Base-by-base conservation (phyloP, 176 grass and related monocot genomes). In the maize (Zea mays) region DNA sequence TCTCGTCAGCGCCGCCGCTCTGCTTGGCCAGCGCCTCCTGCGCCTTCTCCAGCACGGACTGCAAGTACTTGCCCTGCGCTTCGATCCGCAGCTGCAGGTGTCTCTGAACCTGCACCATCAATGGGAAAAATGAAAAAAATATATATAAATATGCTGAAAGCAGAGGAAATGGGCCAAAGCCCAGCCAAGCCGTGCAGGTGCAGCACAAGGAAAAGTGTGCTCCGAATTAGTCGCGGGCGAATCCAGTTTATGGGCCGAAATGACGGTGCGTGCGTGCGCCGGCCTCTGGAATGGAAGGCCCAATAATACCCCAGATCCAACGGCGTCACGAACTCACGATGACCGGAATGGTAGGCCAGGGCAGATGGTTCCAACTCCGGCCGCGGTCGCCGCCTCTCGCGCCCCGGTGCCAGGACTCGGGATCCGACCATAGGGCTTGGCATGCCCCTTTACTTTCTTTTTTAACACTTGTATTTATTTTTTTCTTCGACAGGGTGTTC, bases 31-130 rank as follows among this genome's bases (percentile, higher is more conserved):
- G 88, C 49, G 91, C 90, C 69, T 94, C 95, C 73, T 94, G 91
- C 43, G 95, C 95, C 85, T 94, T 98, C 68, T 98, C 89, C 75
- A 98, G 82, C 81, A 98, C 87, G n/a, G 91, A 94, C 75, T 94
- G 95, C 60, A 98, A 82, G 67, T 98, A 98, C 69, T 86, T 94
- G 16, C 91, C 91, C 77, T 98, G 95, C 66, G 95, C 95, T 79
- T 98, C 95, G 14, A 98, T 98, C 79, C 95, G 87, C 55, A 98
- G 87, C 73, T 98, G 95, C 42, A 98, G 79, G 69, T 94, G 91
- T 38, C 91, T 88, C 82, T 98, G 95, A 43, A 98, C 95, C 95
- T 98, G 69, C 80, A 3, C 64, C 61, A 42, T 3, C 71, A 73
- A 69, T 44, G 65, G 41, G 20, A 43, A 39, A 39, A 39, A 6